Base-by-base conservation (phyloP, 2,329 filamentous ascomycete genomes). In the Pestalotiopsis sp. region DNA sequence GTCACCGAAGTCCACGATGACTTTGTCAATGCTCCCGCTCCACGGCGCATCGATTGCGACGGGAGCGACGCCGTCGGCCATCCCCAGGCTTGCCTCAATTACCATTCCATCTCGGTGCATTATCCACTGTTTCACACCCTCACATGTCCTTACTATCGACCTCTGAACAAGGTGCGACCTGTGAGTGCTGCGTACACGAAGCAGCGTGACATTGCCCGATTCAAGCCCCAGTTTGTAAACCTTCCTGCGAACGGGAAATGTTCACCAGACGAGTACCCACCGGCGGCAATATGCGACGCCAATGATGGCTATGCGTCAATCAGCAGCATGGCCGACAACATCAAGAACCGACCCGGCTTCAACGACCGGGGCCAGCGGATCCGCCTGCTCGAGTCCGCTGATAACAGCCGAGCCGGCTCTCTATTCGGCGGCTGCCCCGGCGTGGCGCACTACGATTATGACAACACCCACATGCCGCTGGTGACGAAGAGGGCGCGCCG, bases 251-350 rank as follows among this genome's bases (percentile, higher is more conserved):
- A 14, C 14, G 62, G 45, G 9, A 38, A 38, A 12, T 66, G 64
- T 39, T 66, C 64, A 7, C 64, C 64, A 9, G 64, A 66, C n/a
- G 64, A 66, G 27, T 66, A 36, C 45, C 64, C 64, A 4, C 64
- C 64, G 9, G 64, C 64, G 12, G 64, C 36, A 17, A 57, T 66
- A 7, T 31, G 23, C 31, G 45, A 31, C 14, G 12, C 25, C 49
- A 66, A 66, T 17, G 64, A 66, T 17, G 64, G 64, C 27, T 66
- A 58, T 27, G 25, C 14, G 6, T 14, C 13, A 1, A 31, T 66
- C 17, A 25, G 17, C 27, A 57, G 45, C 45, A 57, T 57, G 45
- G 41, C 41, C 5, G 45, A 38, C 7, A 23, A 57, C 7, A 57
- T 66, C 11, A 38, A 23, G 11, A 45, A 31, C 12, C 45, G 52